These are phyloP conservation scores for Quercus dentata DNA, from an alignment of 306 rosid species.

Conservation along the genomic window DNA sequence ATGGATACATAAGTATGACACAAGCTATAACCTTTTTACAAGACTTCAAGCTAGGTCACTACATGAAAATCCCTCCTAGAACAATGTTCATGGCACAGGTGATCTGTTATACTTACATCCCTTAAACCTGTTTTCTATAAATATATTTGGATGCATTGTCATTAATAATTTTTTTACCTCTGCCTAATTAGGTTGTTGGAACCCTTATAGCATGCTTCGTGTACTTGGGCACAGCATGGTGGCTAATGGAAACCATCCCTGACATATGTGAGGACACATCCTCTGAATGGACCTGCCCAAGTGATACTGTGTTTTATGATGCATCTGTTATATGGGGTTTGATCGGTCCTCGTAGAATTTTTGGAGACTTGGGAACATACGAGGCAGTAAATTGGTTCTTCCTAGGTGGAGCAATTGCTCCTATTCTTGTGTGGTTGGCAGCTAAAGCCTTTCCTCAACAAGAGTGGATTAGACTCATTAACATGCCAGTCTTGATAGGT, in stretches of 20 bases:
- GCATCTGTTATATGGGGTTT: conserved; percentile 95
- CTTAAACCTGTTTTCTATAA: neutral
- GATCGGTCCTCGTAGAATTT: conserved; percentile 77
- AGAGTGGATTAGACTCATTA: conserved; percentile 77
- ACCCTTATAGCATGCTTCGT: conserved; percentile 62
- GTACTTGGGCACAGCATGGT: conserved; percentile 83
- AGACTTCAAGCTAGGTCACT: conserved; percentile 96
- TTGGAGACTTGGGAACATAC: conserved; percentile 64
- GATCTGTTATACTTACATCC: neutral
- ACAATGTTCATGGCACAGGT: conserved; percentile 97
- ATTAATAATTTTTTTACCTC: neutral
- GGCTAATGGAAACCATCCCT: conserved; percentile 85
- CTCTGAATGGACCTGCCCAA: conserved; percentile 82
- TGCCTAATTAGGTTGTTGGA: conserved; percentile 56
- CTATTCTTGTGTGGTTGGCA: conserved; percentile 64
- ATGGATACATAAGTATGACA: conserved; percentile 87
- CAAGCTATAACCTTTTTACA: conserved; percentile 84
- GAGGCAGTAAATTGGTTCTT: conserved; percentile 75
- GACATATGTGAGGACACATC: conserved; percentile 76
- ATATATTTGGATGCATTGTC: neutral
- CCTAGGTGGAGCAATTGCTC: conserved; percentile 69
- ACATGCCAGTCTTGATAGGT: conserved; percentile 74
- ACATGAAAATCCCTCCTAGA: conserved; percentile 97
- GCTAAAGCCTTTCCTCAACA: conserved; percentile 56
- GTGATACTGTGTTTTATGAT: conserved; percentile 81